These are phyloP conservation scores for Amoebophrya sp. DNA, from an alignment of 169 alveolate genomes.

Conservation along the genomic window DNA sequence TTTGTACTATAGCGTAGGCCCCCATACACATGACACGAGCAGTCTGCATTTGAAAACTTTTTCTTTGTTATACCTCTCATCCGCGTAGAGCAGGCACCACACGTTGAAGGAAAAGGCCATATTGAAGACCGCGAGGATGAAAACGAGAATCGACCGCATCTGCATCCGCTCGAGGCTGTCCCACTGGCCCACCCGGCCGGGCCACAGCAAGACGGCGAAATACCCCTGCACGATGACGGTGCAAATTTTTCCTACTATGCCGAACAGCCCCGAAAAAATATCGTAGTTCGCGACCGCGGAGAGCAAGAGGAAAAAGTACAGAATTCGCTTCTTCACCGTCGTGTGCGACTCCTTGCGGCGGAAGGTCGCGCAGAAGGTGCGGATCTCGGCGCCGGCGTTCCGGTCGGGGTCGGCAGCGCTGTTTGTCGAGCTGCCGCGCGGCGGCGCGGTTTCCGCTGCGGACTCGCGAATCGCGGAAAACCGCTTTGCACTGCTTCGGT, in stretches of 20 bases:
- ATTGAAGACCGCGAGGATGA: neutral
- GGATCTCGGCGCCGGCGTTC: neutral
- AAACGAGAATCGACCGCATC: neutral
- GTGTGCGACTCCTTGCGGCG: neutral
- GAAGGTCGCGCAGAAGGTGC: neutral
- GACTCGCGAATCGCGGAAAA: too few relatives aligned
- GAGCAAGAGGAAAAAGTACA: neutral
- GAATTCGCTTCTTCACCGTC: neutral
- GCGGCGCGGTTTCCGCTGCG: too few relatives aligned
- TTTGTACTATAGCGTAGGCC: neutral
- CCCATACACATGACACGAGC: neutral
- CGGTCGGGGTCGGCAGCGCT: too few relatives aligned
- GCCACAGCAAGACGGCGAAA: neutral
- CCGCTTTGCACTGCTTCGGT: too few relatives aligned
- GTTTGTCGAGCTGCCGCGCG: too few relatives aligned
- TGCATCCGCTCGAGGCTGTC: neutral
- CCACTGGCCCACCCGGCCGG: neutral
- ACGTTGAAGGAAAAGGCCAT: neutral
- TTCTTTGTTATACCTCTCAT: neutral
- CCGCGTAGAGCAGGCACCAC: neutral
- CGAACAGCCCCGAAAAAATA: neutral
- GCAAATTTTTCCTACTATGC: neutral
- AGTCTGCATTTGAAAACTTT: neutral
- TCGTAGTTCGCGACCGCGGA: neutral
- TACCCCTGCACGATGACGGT: neutral